Base-by-base conservation (phyloP, 1,284 basidiomycete genomes). In the Tilletia walkeri region DNA sequence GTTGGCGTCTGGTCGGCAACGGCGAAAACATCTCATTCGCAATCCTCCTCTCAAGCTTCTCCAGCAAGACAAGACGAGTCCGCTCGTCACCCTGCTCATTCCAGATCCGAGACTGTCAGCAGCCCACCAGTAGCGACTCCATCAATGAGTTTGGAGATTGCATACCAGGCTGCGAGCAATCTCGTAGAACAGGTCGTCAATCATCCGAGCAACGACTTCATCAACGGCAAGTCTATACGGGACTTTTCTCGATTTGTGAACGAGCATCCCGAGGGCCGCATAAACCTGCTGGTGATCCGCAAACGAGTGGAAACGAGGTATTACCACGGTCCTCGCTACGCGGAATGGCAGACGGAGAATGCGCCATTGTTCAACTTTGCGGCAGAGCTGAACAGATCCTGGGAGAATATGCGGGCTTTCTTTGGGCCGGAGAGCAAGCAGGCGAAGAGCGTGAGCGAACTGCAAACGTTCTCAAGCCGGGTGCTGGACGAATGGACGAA, bases 351-450 rank as follows among this genome's bases (percentile, higher is more conserved):
- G 6, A 53, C 50, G 50, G 50, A 53, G 50, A 53, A 53, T 18
- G 50, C 18, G 24, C 50, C 50, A 7, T 18, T 53, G 9, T 9
- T 30, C n/a, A 53, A 53, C 24, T 30, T 53, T n/a, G 50, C 18
- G n/a, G 6, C 7, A 6, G 50, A 53, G n/a, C 18, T 53, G 1
- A 53, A 53, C 24, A n/a, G 7, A n/a, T 14, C 6, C 2, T 53
- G 50, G 50, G 50, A n/a, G 50, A 53, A 53, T n/a, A 53, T 53
- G 50, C 18, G 50, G 7, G 10, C 50, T 7, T 53, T 53, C 50
- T 53, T 53, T 18, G 50, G 50, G n/a, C 50, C 18, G 24, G 24
- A 53, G 24, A 53, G 50, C 50, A 53, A 4, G 9, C 50, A 53
- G 7, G 50, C 50, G 9, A 53, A 53, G 50, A 18, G 6, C n/a